Conservation (phyloP, 129 eudicot genomes). For the Artemisia annua region DNA sequence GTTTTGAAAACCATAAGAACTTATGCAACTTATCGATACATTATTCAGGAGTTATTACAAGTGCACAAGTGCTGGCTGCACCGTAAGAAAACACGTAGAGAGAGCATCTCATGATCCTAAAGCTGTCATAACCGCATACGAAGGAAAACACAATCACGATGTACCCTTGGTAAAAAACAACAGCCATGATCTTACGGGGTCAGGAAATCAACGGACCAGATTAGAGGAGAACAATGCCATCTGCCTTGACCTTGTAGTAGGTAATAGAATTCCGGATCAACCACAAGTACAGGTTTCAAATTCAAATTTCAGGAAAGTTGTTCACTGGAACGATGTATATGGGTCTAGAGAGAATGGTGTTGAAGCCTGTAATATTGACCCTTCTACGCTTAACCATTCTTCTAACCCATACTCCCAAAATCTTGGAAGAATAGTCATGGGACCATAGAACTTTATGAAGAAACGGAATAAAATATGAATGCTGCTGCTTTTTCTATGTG, state of each 20-base stretch:
- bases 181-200: slow-evolving; percentile 49
- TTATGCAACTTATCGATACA: background rate
- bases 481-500: slow-evolving; percentile 24
- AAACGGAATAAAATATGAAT: slow-evolving; percentile 31
- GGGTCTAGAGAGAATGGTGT: slow-evolving; percentile 52
- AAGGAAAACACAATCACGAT: slow-evolving; percentile 94
- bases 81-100: slow-evolving; percentile 90
- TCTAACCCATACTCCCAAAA: slow-evolving; percentile 54
- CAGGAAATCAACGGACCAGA: slow-evolving; percentile 45
- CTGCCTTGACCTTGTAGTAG: slow-evolving; percentile 89
- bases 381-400: slow-evolving; percentile 49
- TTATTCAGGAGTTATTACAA: slow-evolving; percentile 89
- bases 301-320: slow-evolving; percentile 46
- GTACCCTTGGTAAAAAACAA: slow-evolving; percentile 66
- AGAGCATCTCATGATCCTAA: slow-evolving; percentile 95
- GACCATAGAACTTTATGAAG: slow-evolving; percentile 33
- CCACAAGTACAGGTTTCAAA: slow-evolving; percentile 29
- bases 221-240: slow-evolving; percentile 49
- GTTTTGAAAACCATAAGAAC: background rate
- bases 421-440: slow-evolving; percentile 55
- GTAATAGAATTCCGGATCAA: slow-evolving; percentile 43
- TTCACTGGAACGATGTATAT: slow-evolving; percentile 51
- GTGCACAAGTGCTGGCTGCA: slow-evolving; percentile 89
- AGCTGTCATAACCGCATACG: slow-evolving; percentile 96
- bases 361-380: slow-evolving; percentile 46